Evolutionary conservation across 208 protist genomes (phyloP).

Genomic region (Leptomonas pyrrhocoris): DNA sequence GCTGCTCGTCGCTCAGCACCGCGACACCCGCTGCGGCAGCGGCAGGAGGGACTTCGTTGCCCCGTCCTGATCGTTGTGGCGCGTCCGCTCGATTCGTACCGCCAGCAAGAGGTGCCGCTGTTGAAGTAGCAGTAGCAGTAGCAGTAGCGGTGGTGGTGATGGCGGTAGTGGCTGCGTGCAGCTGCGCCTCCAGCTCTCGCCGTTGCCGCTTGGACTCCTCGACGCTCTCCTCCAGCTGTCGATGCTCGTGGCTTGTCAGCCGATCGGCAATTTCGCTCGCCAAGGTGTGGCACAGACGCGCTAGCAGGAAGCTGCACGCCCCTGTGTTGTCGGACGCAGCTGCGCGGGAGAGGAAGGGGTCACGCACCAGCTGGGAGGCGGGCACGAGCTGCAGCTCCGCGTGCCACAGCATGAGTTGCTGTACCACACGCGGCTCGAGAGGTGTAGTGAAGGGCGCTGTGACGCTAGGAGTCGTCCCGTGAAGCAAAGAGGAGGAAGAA

Average conservation of each 20-base stretch:
- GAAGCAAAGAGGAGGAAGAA: not conserved
- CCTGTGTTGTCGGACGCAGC: constrained; percentile 56
- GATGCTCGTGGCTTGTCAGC: constrained; percentile 52
- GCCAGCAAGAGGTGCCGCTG: not conserved
- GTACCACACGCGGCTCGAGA: constrained; percentile 46
- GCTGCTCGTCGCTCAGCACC: constrained; percentile 41
- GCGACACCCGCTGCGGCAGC: not conserved
- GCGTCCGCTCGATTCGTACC: not conserved
- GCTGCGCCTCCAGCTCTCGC: constrained; percentile 36
- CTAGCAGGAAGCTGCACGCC: constrained; percentile 62
- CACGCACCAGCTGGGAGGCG: constrained; percentile 74
- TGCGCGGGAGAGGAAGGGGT: constrained; percentile 55
- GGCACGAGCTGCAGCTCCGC: constrained; percentile 50
- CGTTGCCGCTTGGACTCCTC: constrained; percentile 41
- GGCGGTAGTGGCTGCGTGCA: constrained; percentile 16
- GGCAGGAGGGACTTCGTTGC: not conserved
- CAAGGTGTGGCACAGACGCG: constrained; percentile 62
- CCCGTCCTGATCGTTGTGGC: not conserved
- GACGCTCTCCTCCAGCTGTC: constrained; percentile 49
- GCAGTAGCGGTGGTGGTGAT: not conserved
- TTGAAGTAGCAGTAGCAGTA: no score
- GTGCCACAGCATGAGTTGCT: constrained; percentile 67
- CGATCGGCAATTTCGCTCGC: constrained; percentile 56
- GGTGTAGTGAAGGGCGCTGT: not conserved
- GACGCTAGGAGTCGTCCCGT: not conserved